Evolutionary conservation across 495 filamentous ascomycete species (phyloP).

Genomic region (Annulohypoxylon maeteangense): DNA sequence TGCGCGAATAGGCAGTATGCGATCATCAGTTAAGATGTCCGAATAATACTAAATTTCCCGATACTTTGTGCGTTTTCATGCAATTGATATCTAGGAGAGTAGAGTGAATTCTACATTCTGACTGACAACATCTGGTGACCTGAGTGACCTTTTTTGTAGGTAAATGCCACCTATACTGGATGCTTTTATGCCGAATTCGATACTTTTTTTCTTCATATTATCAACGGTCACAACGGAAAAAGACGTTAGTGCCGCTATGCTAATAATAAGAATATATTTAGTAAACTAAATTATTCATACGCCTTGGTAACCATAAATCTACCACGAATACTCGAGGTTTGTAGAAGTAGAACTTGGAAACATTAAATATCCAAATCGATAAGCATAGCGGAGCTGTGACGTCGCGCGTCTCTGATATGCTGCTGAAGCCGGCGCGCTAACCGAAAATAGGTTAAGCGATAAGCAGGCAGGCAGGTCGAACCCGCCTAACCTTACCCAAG

Average conservation of each 20-base stretch:
- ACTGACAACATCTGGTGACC: not conserved
- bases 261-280: too few relatives aligned
- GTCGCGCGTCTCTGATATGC: constrained; percentile 14
- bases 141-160: too few relatives aligned
- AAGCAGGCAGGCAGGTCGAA: constrained; percentile 21
- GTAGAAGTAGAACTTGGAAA: not conserved
- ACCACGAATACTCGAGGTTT: not conserved
- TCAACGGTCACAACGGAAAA: too few relatives aligned
- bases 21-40: constrained; percentile 18
- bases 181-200: too few relatives aligned
- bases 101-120: not conserved
- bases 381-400: constrained; percentile 38
- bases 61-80: not conserved
- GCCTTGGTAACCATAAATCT: too few relatives aligned
- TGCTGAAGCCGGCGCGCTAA: constrained; percentile 2
- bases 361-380: constrained; percentile 21
- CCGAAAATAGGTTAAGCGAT: constrained; percentile 28
- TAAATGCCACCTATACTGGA: too few relatives aligned
- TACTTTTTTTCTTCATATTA: too few relatives aligned
- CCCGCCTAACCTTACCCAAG: constrained; percentile 29
- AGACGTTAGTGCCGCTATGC: too few relatives aligned
- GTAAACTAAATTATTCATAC: too few relatives aligned
- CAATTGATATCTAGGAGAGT: not conserved
- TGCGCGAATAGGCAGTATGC: constrained; percentile 20
- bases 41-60: constrained; percentile 1